Evolutionary conservation across 768 basidiomycete genomes (phyloP).

Genomic region (Trametes sanguinea): DNA sequence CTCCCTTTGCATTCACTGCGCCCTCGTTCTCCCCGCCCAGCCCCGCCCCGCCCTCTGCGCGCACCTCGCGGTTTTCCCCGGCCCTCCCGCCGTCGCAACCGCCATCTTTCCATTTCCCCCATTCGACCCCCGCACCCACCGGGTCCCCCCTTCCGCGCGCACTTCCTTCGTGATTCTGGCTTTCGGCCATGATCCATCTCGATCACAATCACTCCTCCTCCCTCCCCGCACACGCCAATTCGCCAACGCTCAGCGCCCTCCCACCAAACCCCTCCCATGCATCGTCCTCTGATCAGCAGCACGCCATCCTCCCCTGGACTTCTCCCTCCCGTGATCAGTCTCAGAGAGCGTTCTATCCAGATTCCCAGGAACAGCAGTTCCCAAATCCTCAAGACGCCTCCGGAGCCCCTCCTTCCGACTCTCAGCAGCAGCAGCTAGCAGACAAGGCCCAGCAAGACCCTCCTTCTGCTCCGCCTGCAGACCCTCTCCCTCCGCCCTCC

Average conservation of each 20-base stretch:
- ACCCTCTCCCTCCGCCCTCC: constrained; percentile 10
- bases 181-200: constrained; percentile 37
- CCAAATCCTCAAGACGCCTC: not conserved
- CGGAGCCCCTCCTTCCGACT: constrained; percentile 10
- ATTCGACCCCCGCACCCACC: too few relatives aligned
- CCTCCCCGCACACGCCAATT: constrained; percentile 25
- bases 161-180: constrained; percentile 6
- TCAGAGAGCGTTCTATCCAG: constrained; percentile 23
- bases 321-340: constrained; percentile 25
- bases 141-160: not conserved
- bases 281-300: constrained; percentile 24
- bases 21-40: not conserved
- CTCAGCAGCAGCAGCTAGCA: constrained; percentile 1
- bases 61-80: constrained; percentile 8
- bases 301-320: constrained; percentile 29
- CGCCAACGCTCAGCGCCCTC: constrained; percentile 23
- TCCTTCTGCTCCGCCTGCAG: constrained; percentile 1
- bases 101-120: constrained; percentile 13
- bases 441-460: constrained; percentile 2
- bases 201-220: constrained; percentile 34
- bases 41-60: not conserved
- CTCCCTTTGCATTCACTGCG: not conserved
- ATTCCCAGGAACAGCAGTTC: constrained; percentile 20
- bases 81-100: constrained; percentile 15
- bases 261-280: constrained; percentile 27